Evolutionary conservation across 2,329 filamentous ascomycete genomes (phyloP), one percentile per base, ranked within the genome.

Genomic region (Monosporascus ibericus): DNA sequence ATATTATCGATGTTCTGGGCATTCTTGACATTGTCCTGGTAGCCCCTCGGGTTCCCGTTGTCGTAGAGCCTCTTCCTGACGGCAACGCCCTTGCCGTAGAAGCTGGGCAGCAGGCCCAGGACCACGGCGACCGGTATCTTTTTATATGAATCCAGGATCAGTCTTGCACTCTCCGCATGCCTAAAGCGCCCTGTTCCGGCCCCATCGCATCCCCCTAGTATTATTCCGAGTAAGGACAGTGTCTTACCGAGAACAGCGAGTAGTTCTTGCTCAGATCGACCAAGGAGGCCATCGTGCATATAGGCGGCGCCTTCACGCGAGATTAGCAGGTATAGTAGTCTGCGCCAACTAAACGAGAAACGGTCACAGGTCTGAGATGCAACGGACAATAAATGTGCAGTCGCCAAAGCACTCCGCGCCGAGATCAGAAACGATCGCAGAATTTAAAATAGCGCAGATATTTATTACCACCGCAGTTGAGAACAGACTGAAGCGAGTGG

Each of bases 201-300:
- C 4, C 20, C 34, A 6, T 20, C 6, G 20, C 15, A 34, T 34
- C 30, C 30, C 3, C 11, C 9, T 5, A 9, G 11, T 34, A 34
- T 14, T 34, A 14, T 14, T 34, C 30, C 30, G 30, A 34, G 30
- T 14, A 34, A 34, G 4, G 30, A 34, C 9, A 14, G 9, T 36
- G 3, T 44, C 57, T n/a, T 56, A 61, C 60, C 1, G 60, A 46
- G 34, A 60, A 60, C 53, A 62, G 54, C 51, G 60, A 62, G 52
- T 60, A 62, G 52, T 62, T 60, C 57, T 54, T 51, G 27, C 52
- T 57, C 6, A 59, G 39, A 47, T 60, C 56, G 30, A 61, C 11
- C 17, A 53, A 49, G 15, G 51, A 25, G 27, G 48, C 46, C 60
- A 62, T 62, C 17, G 47, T 48, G 18, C 14, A 14, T 14, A 14